Conservation (phyloP, 805 yeast genomes). For the Wickerhamomyces silvicola region DNA sequence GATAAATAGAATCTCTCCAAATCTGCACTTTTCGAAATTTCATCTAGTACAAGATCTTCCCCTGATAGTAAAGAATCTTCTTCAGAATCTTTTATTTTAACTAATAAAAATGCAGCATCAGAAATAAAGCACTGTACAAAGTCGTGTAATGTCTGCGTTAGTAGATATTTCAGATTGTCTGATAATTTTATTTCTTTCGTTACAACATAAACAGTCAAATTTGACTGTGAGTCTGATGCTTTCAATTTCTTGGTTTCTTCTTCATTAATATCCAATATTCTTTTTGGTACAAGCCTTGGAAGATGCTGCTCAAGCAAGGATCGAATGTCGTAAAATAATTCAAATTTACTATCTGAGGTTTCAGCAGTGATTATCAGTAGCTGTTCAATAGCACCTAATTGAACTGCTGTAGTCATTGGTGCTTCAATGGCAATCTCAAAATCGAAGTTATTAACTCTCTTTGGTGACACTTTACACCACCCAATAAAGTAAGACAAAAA, state of each 20-base stretch:
- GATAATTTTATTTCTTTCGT: slow-evolving; percentile 17
- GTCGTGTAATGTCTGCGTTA: slow-evolving; percentile 37
- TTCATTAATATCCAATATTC: slow-evolving; percentile 44
- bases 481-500: slow-evolving; percentile 54
- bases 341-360: slow-evolving; percentile 38
- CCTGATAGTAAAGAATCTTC: slow-evolving; percentile 63
- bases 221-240: slow-evolving; percentile 15
- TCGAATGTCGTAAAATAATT: slow-evolving; percentile 57
- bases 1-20: slow-evolving; percentile 81
- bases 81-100: slow-evolving; percentile 64
- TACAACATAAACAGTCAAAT: slow-evolving; percentile 15
- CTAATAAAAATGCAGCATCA: slow-evolving; percentile 59
- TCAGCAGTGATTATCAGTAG: slow-evolving; percentile 57
- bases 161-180: slow-evolving; percentile 20
- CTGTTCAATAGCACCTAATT: slow-evolving; percentile 67
- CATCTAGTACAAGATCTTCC: slow-evolving; percentile 51
- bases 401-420: slow-evolving; percentile 53
- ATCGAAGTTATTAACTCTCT: slow-evolving; percentile 40
- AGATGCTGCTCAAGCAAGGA: slow-evolving; percentile 58
- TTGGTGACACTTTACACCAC: slow-evolving; percentile 54
- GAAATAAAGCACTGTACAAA: slow-evolving; percentile 52
- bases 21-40: slow-evolving; percentile 69
- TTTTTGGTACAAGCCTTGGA: slow-evolving; percentile 49
- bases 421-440: slow-evolving; percentile 50
- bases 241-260: slow-evolving; percentile 32